These are phyloP conservation scores for Mycena maculata DNA, from an alignment of 768 basidiomycete species.

Conservation along the genomic window DNA sequence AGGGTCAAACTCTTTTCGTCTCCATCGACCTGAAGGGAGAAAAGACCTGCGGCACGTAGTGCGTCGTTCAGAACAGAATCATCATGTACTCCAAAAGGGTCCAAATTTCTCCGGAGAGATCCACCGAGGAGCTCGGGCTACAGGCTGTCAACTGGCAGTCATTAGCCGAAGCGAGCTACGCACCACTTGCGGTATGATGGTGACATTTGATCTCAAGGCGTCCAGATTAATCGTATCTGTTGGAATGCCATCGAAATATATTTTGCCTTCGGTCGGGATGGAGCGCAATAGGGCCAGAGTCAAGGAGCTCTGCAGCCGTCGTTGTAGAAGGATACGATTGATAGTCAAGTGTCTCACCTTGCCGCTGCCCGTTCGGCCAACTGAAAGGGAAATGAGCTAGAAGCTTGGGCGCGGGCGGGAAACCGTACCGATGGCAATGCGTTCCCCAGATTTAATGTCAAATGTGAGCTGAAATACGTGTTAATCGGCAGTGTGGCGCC, in stretches of 20 bases:
- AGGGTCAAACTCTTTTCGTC: conserved; percentile 54
- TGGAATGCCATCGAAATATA: conserved; percentile 62
- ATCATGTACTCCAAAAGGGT: conserved; percentile 67
- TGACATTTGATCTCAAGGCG: conserved; percentile 62
- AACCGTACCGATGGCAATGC: conserved; percentile 63
- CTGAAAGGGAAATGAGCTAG: conserved; percentile 36
- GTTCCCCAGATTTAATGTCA: conserved; percentile 63
- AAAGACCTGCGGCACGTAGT: conserved; percentile 60
- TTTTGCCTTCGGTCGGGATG: conserved; percentile 63
- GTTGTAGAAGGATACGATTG: neutral
- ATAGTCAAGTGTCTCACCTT: conserved; percentile 44
- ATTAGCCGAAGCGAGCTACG: conserved; percentile 30
- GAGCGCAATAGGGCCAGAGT: conserved; percentile 66
- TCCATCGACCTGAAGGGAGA: conserved; percentile 47
- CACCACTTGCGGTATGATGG: conserved; percentile 70
- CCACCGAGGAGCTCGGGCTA: conserved; percentile 66
- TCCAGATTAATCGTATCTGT: conserved; percentile 63
- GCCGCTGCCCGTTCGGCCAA: conserved; percentile 71
- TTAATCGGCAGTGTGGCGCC: neutral
- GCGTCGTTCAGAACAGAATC: conserved; percentile 64
- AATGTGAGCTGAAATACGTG: conserved; percentile 16
- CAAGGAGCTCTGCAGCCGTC: conserved; percentile 53
- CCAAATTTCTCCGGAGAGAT: conserved; percentile 67
- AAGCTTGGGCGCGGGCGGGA: neutral
- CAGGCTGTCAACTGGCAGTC: neutral